These are phyloP conservation scores for Arabidopsis hybrid DNA, from an alignment of 441 rosid genomes.

Conservation along the genomic window DNA sequence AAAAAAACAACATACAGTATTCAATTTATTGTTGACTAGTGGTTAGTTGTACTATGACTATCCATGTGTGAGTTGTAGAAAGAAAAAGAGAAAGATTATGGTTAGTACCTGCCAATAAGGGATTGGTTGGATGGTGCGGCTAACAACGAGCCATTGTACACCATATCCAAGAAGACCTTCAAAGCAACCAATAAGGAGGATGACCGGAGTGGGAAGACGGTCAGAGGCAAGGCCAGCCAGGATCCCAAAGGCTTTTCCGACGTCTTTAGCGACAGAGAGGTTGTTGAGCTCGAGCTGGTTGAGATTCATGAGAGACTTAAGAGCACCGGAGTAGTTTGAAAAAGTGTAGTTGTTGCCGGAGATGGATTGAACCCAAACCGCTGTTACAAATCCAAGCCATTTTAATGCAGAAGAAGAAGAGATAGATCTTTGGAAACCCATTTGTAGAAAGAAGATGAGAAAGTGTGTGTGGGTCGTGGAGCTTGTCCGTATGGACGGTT, in stretches of 20 bases:
- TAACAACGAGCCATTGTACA: slow-evolving; percentile 66
- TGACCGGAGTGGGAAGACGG: slow-evolving; percentile 50
- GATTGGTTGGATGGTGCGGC: slow-evolving; percentile 44
- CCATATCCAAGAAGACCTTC: slow-evolving; percentile 66
- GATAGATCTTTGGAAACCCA: slow-evolving; percentile 32
- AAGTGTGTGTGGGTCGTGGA: slow-evolving; percentile 11
- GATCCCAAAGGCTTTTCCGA: slow-evolving; percentile 67
- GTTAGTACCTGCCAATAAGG: slow-evolving; percentile 22
- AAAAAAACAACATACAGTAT: background rate
- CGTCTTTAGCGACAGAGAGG: slow-evolving; percentile 68
- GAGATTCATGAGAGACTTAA: slow-evolving; percentile 59
- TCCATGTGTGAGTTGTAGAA: background rate
- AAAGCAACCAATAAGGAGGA: slow-evolving; percentile 59
- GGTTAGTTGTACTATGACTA: background rate
- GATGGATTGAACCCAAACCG: slow-evolving; percentile 63
- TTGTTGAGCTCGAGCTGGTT: slow-evolving; percentile 58
- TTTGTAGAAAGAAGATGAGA: background rate
- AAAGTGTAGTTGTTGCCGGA: slow-evolving; percentile 67
- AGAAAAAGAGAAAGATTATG: too few species aligned
- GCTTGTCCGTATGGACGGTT: background rate
- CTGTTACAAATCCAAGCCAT: slow-evolving; percentile 62
- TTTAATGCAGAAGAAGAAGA: slow-evolving; percentile 47
- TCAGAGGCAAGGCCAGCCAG: slow-evolving; percentile 68
- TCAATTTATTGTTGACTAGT: background rate
- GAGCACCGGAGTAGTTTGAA: slow-evolving; percentile 58